phyloP scores from a whole-genome alignment of 2,329 filamentous ascomycete genomes.

The Aspergillus hiratsukae region DNA sequence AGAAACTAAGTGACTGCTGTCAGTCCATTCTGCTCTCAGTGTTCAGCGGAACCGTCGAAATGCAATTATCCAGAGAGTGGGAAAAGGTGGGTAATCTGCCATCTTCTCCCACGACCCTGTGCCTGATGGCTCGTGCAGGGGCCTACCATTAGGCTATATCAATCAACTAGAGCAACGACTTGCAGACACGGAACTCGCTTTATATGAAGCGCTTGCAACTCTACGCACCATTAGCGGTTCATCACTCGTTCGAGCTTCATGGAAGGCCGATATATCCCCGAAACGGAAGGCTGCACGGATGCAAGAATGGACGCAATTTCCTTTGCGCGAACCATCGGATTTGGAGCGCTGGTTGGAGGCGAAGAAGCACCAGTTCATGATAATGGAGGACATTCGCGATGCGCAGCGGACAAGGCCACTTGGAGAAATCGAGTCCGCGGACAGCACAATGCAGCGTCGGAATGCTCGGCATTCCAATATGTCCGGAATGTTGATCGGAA shows the following conservation, averaged over 20 bases:
- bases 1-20: background rate
- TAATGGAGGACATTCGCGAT: background rate
- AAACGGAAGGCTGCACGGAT: background rate
- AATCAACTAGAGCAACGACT: constrained; percentile 38
- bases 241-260: background rate
- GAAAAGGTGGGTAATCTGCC: constrained; percentile 9
- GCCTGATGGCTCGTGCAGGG: constrained; percentile 2
- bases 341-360: constrained; percentile 4
- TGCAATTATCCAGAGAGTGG: constrained; percentile 17
- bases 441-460: background rate
- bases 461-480: background rate
- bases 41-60: constrained; percentile 5
- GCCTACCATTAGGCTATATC: constrained; percentile 34
- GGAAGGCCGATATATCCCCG: background rate
- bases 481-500: background rate
- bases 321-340: background rate
- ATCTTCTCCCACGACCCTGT: background rate
- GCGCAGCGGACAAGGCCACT: background rate
- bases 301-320: constrained; percentile 3
- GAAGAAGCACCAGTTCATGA: background rate
- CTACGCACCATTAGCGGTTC: background rate
- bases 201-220: constrained; percentile 18
- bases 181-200: constrained; percentile 23
- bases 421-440: background rate
- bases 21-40: constrained; percentile 16